Base-by-base conservation (phyloP, 371 early-diverging fungal species). In the Haplosporangium sp. region DNA sequence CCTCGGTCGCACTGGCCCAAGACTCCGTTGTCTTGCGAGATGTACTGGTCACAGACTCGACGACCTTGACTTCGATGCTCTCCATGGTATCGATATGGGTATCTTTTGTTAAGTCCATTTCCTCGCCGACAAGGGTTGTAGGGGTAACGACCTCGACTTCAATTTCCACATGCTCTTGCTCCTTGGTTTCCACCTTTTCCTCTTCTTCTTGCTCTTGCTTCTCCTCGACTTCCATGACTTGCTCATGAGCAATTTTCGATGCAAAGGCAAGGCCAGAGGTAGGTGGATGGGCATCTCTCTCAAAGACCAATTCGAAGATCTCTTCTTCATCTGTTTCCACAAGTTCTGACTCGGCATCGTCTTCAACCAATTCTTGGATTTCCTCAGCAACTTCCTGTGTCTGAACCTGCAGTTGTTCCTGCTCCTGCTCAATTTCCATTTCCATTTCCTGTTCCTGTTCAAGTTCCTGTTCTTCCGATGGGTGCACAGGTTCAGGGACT, bases 41-140 rank as follows among this genome's bases (percentile, higher is more conserved):
- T 21, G 36, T 7, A 23, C 55, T 41, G 10, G 8, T 29, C 45
- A 51, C 36, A n/a, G n/a, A n/a, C 38, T 21, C 53, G 13, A 18
- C 43, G 29, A 38, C 64, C 23, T 64, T 55, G 38, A 29, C 50
- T 7, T 20, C 20, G 13, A 50, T 13, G 18, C 6, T n/a, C 50
- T 50, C 50, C 18, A n/a, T n/a, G 61, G 41, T 55, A 38, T 55
- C 36, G 41, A n/a, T 59, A 40, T 53, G 58, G 18, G 67, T 67
- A 59, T 59, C 64, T 51, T 56, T 55, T 18, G 59, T 50, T 11
- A 64, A 36, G 11, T 66, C 64, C 37, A 60, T 18, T 13, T 64
- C 64, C 9, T 67, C 74, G 12, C 63, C 74, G 48, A 74, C 64
- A 20, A 74, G 57, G 20, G 74, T 74, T 1, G 69, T 74, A 8